Conservation (phyloP, 257 asterid species). For the Thymus quinquecostatus region DNA sequence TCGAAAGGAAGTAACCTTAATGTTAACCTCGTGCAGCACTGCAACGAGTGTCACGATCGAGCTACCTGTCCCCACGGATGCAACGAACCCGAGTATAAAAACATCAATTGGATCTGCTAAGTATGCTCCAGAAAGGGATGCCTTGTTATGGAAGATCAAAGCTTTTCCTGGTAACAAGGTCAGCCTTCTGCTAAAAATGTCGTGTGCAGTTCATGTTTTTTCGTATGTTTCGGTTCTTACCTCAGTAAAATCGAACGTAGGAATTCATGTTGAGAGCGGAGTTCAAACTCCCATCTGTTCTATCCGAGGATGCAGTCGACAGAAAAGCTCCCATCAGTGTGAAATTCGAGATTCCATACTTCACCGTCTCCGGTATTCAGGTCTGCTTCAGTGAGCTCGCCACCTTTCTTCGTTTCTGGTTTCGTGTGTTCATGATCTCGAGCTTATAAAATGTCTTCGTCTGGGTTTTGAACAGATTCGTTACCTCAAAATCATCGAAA, state of each 20-base stretch:
- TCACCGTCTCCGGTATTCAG: conserved; percentile 99
- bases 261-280: conserved; percentile 97
- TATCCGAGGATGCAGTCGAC: conserved; percentile 88
- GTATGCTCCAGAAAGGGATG: conserved; percentile 95
- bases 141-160: conserved; percentile 92
- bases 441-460: not conserved
- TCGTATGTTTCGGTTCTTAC: not conserved
- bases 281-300: conserved; percentile 89
- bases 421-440: not conserved
- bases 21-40: conserved; percentile 59
- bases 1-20: not conserved
- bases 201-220: not conserved
- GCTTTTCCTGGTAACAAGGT: conserved; percentile 99
- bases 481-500: conserved; percentile 82
- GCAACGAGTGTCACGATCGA: conserved; percentile 96
- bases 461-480: conserved; percentile 56
- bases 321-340: conserved; percentile 96
- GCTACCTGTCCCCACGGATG: conserved; percentile 95
- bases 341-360: conserved; percentile 97
- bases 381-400: conserved; percentile 26
- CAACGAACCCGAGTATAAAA: conserved; percentile 89
- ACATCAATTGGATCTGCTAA: conserved; percentile 93
- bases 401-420: not conserved
- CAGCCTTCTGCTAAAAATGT: conserved; percentile 9
- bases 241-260: conserved; percentile 40